Evolutionary conservation across 1,284 basidiomycete genomes (phyloP).

Genomic region (Cerioporus squamosus): DNA sequence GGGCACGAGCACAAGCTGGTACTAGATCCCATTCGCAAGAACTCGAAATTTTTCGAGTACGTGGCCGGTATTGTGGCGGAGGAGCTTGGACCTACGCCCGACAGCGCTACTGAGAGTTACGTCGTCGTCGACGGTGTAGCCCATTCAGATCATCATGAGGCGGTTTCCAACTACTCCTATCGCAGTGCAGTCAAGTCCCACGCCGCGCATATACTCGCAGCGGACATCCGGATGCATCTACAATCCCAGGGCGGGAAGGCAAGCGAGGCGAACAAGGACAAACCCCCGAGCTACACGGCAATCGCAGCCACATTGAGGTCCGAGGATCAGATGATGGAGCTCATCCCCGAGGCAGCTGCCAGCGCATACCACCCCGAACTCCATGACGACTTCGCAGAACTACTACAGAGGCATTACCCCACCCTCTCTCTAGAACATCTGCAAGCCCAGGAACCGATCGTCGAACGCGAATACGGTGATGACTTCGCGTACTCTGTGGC

Average conservation of each 20-base stretch:
- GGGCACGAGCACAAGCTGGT: conserved; percentile 73
- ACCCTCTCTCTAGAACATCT: conserved; percentile 66
- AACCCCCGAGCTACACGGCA: conserved; percentile 61
- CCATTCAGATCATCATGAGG: conserved; percentile 63
- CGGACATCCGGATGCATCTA: conserved; percentile 67
- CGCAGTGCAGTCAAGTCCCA: conserved; percentile 77
- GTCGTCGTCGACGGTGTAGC: conserved; percentile 52
- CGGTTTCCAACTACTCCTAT: conserved; percentile 68
- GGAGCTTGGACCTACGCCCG: conserved; percentile 70
- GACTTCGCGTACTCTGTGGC: conserved; percentile 72
- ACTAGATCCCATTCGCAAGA: conserved; percentile 59
- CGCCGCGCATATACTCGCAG: conserved; percentile 73
- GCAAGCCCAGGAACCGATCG: conserved; percentile 61
- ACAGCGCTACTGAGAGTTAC: conserved; percentile 57
- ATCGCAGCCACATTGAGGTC: conserved; percentile 60
- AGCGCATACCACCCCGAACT: conserved; percentile 73
- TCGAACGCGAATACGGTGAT: conserved; percentile 81
- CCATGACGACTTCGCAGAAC: conserved; percentile 58
- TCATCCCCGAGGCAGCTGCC: conserved; percentile 67
- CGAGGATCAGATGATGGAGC: conserved; percentile 63
- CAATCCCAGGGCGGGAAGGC: conserved; percentile 38
- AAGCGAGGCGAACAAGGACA: conserved; percentile 40
- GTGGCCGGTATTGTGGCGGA: conserved; percentile 64
- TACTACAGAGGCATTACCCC: conserved; percentile 52
- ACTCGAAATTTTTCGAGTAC: conserved; percentile 66